Conservation (phyloP, 2,329 filamentous ascomycete species). For the Talaromyces verruculosus region DNA sequence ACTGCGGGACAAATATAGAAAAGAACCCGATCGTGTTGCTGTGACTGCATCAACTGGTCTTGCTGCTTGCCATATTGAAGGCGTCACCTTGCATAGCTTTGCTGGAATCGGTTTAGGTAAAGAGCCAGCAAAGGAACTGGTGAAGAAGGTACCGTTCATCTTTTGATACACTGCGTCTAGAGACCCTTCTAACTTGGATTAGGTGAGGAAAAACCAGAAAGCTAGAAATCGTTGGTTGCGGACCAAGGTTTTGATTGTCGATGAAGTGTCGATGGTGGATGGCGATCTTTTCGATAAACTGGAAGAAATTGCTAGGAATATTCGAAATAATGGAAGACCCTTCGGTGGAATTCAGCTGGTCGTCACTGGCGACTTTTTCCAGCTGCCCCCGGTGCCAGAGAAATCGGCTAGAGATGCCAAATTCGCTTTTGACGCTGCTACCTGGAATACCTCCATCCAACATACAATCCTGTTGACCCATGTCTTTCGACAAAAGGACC, state of each 20-base stretch:
- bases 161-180: background rate
- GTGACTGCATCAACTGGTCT: conserved; percentile 95
- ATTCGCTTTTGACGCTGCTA: conserved; percentile 89
- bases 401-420: conserved; percentile 65
- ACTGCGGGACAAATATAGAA: conserved; percentile 71
- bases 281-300: conserved; percentile 96
- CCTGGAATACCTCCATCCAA: conserved; percentile 89
- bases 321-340: conserved; percentile 86
- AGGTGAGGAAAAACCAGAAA: conserved; percentile 80
- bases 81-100: conserved; percentile 94
- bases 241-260: conserved; percentile 83
- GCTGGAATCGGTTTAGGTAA: conserved; percentile 93
- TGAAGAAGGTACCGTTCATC: conserved; percentile 64
- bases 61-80: conserved; percentile 94
- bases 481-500: conserved; percentile 93
- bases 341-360: conserved; percentile 96
- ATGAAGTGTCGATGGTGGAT: conserved; percentile 98
- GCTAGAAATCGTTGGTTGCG: conserved; percentile 84
- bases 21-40: conserved; percentile 80
- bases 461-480: conserved; percentile 95
- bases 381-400: conserved; percentile 90
- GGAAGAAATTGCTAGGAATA: conserved; percentile 76
- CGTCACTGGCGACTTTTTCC: conserved; percentile 97
- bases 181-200: conserved; percentile 24
- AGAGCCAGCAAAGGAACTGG: conserved; percentile 73